These are phyloP conservation scores for Lipomyces kockii DNA, from an alignment of 805 yeast species.

Conservation along the genomic window DNA sequence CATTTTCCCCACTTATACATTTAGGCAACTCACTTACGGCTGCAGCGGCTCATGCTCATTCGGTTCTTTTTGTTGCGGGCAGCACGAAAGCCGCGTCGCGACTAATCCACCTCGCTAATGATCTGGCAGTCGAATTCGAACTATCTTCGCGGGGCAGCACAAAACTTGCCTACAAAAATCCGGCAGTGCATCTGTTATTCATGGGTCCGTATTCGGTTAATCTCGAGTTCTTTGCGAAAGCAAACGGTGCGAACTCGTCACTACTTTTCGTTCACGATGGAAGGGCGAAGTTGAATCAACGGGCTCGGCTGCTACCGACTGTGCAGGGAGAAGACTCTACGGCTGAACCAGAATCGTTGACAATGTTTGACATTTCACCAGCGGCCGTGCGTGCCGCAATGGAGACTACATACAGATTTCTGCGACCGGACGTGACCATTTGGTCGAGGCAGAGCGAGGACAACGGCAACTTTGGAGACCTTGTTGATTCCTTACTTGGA, in stretches of 20 bases:
- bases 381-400: constrained; percentile 18
- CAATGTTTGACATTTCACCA: constrained; percentile 27
- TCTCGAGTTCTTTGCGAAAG: constrained; percentile 18
- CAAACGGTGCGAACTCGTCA: constrained; percentile 18
- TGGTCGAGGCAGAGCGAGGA: constrained; percentile 33
- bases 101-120: constrained; percentile 27
- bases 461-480: constrained; percentile 18
- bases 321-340: constrained; percentile 5
- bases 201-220: constrained; percentile 32
- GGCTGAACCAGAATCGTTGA: constrained; percentile 15
- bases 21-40: constrained; percentile 16
- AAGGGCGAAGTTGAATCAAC: constrained; percentile 31
- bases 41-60: constrained; percentile 8
- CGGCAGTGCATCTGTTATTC: constrained; percentile 25
- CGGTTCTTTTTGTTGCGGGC: constrained; percentile 30
- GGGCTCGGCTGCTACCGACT: constrained; percentile 11
- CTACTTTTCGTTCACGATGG: constrained; percentile 27
- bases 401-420: constrained; percentile 18
- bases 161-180: background rate
- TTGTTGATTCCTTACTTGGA: constrained; percentile 22
- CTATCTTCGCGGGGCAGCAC: background rate
- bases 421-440: constrained; percentile 26
- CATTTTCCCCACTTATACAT: constrained; percentile 24
- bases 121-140: constrained; percentile 19
- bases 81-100: constrained; percentile 24